These are phyloP conservation scores for Calonectria pseudoreteaudii DNA, from an alignment of 2,329 filamentous ascomycete species.

Conservation along the genomic window DNA sequence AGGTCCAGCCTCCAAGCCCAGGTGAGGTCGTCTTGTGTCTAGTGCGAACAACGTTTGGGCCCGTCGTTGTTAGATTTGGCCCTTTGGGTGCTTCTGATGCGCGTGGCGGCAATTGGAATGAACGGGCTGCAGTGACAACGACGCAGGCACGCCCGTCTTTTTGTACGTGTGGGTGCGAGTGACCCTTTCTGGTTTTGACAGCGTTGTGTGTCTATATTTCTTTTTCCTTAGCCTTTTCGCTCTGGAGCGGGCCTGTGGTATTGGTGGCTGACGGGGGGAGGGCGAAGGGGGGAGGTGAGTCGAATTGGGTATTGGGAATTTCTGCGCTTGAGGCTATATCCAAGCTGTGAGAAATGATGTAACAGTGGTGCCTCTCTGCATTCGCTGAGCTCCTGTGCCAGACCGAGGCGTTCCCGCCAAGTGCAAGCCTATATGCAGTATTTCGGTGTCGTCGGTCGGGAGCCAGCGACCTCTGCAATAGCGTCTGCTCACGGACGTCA, in stretches of 20 bases:
- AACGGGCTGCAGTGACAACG: background rate
- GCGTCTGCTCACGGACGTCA: constrained; percentile 12
- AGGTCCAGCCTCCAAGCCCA: background rate
- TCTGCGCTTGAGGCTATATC: background rate
- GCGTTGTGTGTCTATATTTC: background rate
- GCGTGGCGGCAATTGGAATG: constrained; percentile 21
- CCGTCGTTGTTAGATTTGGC: background rate
- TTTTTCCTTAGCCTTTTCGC: background rate
- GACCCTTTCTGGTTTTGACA: background rate
- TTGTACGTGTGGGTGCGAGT: background rate
- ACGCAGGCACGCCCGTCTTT: constrained; percentile 17
- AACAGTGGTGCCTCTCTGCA: background rate
- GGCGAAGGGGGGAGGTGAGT: background rate
- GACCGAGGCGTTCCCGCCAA: background rate
- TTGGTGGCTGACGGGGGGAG: background rate
- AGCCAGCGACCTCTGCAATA: background rate
- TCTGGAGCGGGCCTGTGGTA: background rate
- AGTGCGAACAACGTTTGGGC: constrained; percentile 13
- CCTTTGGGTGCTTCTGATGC: background rate
- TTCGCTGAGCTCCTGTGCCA: background rate
- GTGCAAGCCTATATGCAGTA: background rate
- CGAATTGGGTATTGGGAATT: background rate
- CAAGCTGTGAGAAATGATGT: background rate
- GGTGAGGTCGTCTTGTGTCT: constrained; percentile 7
- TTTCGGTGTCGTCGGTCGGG: constrained; percentile 11